A percentile compares a stretch with the other conserved stretches of the same genome.
These are phyloP conservation scores for Drosera spatulata DNA, from an alignment of 179 eudicot species.

Conservation along the genomic window DNA sequence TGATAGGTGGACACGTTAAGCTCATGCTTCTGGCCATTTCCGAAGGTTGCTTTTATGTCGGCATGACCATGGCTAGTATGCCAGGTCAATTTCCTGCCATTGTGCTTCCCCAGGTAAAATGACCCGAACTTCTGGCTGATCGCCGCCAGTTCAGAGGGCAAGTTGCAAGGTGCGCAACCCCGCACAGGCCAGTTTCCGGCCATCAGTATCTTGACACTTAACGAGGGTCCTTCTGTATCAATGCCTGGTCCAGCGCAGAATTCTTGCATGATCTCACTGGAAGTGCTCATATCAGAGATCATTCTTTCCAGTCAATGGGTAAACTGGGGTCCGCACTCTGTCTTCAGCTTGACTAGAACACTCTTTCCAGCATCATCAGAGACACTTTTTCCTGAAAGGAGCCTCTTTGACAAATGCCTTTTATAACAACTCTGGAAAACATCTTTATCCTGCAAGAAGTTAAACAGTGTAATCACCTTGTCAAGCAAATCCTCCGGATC, in stretches of 20 bases:
- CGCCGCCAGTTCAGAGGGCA: conserved; percentile 57
- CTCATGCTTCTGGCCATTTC: conserved; percentile 81
- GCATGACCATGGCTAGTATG: conserved; percentile 92
- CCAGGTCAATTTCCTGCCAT: conserved; percentile 84
- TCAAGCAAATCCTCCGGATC: conserved; percentile 75
- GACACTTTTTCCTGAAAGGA: conserved; percentile 69
- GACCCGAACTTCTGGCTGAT: conserved; percentile 73
- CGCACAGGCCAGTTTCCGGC: conserved; percentile 98
- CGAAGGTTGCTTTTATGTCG: conserved; percentile 74
- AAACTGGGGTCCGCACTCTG: conserved; percentile 92
- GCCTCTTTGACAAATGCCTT: conserved; percentile 84
- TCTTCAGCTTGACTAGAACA: conserved; percentile 81
- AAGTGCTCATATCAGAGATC: conserved; percentile 93
- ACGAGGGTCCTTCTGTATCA: conserved; percentile 53
- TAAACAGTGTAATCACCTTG: conserved; percentile 91
- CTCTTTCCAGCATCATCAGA: conserved; percentile 98
- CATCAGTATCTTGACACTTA: conserved; percentile 78
- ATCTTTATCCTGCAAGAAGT: conserved; percentile 87
- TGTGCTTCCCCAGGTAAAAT: conserved; percentile 83
- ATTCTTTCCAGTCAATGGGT: conserved; percentile 89
- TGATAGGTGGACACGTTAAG: conserved; percentile 79
- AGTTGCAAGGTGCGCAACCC: conserved; percentile 62
- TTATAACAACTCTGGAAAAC: conserved; percentile 92
- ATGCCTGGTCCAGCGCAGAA: conserved; percentile 50
- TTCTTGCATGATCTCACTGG: conserved; percentile 90